These are phyloP conservation scores for Aspergillus sp. DNA, from an alignment of 2,329 filamentous ascomycete genomes.

Conservation along the genomic window DNA sequence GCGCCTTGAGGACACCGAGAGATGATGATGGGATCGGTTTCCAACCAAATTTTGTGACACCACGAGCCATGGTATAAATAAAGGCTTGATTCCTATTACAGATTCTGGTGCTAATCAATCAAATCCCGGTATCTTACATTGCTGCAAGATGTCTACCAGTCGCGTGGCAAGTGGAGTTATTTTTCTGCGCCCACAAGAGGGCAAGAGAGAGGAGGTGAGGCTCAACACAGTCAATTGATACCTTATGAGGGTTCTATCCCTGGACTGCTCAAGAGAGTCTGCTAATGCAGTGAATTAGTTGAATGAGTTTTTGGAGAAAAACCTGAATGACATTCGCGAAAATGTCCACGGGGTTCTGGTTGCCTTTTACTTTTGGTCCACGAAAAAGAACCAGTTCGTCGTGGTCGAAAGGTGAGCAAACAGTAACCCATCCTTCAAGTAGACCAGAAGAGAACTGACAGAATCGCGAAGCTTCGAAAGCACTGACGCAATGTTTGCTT, in stretches of 20 bases:
- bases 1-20: background rate
- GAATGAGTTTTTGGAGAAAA: background rate
- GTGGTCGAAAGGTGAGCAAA: slow-evolving; percentile 1
- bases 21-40: background rate
- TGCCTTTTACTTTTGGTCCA: slow-evolving; percentile 1
- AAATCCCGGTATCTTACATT: background rate
- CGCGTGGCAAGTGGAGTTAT: background rate
- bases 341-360: background rate
- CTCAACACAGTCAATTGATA: background rate
- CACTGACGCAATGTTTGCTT: background rate
- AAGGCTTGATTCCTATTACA: background rate
- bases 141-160: background rate
- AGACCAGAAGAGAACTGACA: background rate
- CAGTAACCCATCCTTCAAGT: background rate
- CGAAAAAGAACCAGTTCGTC: background rate
- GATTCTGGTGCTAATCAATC: background rate
- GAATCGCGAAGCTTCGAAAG: background rate
- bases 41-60: background rate
- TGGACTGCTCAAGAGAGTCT: background rate
- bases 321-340: background rate
- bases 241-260: background rate
- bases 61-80: background rate
- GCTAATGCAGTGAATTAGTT: background rate
- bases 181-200: background rate
- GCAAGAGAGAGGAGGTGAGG: background rate